Evolutionary conservation across 2,329 filamentous ascomycete species (phyloP), one percentile per base, ranked within the genome.

Genomic region (Lecanosticta acicola): DNA sequence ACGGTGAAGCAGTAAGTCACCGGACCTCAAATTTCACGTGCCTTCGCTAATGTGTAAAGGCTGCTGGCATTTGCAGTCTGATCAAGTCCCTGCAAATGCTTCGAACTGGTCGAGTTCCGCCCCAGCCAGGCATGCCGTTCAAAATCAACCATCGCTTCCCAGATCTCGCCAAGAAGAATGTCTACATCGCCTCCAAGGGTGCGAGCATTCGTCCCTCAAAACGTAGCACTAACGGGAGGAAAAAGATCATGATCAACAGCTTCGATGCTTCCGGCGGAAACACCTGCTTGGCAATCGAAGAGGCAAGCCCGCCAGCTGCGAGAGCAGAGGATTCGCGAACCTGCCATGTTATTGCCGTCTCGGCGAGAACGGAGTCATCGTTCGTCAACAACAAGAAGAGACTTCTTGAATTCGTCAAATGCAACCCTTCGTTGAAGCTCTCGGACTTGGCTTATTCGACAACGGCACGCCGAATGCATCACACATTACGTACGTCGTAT

Each of bases 21-120:
- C 3, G 61, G 63, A 37, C 43, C 55, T 39, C n/a, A n/a, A n/a
- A n/a, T n/a, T n/a, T n/a, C n/a, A n/a, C n/a, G n/a, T n/a, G n/a
- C n/a, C n/a, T n/a, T n/a, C n/a, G n/a, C n/a, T n/a, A n/a, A n/a
- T n/a, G n/a, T n/a, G n/a, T n/a, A n/a, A n/a, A n/a, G n/a, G 57
- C 39, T 16, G 43, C 59, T 13, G 60, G 59, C 10, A 63, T 74
- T 33, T 80, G 73, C 14, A 75, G 71, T 13, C 66, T 85, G 3
- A 70, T 79, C 59, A 85, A 85, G 29, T 69, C 64, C 38, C 57
- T 62, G n/a, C 59, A 66, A 48, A 59, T 71, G 2, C 53, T 72
- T 13, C 58, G 60, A 34, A n/a, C 41, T 11, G 42, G 39, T 17
- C 4, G 9, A 4, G 43, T 49, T 3, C 46, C 46, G 3, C 42